Evolutionary conservation across 352 stramenopile genomes (phyloP).

Genomic region (Phytophthora fragariae): DNA sequence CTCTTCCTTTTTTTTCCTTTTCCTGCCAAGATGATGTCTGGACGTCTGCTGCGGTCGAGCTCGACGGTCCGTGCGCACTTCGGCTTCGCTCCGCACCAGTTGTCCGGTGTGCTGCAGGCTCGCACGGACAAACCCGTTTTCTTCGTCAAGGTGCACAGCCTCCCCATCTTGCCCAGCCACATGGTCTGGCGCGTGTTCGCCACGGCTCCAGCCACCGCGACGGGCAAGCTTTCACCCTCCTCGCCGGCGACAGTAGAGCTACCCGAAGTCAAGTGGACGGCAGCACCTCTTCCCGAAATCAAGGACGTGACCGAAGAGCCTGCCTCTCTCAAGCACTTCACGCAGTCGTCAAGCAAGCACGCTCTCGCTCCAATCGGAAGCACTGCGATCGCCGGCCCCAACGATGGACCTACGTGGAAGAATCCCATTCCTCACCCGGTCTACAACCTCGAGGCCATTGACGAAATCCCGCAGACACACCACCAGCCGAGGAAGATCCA

Average conservation of each 20-base stretch:
- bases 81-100: slow-evolving; percentile 36
- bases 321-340: slow-evolving; percentile 42
- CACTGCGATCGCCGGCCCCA: background rate
- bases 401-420: slow-evolving; percentile 31
- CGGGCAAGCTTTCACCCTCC: slow-evolving; percentile 7
- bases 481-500: slow-evolving; percentile 45
- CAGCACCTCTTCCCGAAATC: slow-evolving; percentile 44
- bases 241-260: slow-evolving; percentile 13
- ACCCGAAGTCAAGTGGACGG: slow-evolving; percentile 18
- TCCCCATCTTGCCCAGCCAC: slow-evolving; percentile 30
- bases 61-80: slow-evolving; percentile 20
- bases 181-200: slow-evolving; percentile 27
- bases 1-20: background rate
- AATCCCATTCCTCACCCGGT: slow-evolving; percentile 53
- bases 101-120: slow-evolving; percentile 23
- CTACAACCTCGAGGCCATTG: slow-evolving; percentile 52
- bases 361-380: background rate
- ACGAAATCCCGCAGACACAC: slow-evolving; percentile 43
- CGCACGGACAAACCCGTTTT: slow-evolving; percentile 21
- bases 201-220: slow-evolving; percentile 4
- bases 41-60: slow-evolving; percentile 21
- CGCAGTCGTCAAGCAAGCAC: slow-evolving; percentile 33
- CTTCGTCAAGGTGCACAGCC: slow-evolving; percentile 24
- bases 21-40: slow-evolving; percentile 18
- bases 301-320: slow-evolving; percentile 45